Evolutionary conservation across 2,329 filamentous ascomycete genomes (phyloP).

Genomic region (Huntiella savannae): DNA sequence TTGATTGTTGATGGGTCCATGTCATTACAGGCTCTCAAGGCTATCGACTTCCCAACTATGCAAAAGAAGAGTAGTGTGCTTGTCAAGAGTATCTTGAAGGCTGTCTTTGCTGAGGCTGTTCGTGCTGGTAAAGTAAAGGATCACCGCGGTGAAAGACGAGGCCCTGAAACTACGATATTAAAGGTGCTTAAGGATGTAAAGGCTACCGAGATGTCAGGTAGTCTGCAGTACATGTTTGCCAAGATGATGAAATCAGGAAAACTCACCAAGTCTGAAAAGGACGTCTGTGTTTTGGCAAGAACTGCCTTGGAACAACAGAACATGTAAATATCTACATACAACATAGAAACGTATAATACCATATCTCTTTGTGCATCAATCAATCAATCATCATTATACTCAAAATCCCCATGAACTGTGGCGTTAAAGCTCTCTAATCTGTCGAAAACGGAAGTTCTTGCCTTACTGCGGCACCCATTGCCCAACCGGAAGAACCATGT

Average conservation of each 20-base stretch:
- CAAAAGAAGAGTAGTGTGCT: slow-evolving; percentile 61
- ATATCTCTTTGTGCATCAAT: not conserved
- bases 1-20: slow-evolving; percentile 29
- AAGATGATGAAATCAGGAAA: slow-evolving; percentile 45
- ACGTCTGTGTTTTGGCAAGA: slow-evolving; percentile 26
- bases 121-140: slow-evolving; percentile 27
- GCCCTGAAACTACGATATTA: slow-evolving; percentile 33
- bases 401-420: not conserved
- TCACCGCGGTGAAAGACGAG: not conserved
- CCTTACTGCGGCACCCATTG: not conserved
- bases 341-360: not conserved
- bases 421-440: not conserved
- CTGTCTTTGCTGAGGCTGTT: slow-evolving; percentile 46
- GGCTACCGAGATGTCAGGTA: slow-evolving; percentile 49
- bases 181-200: slow-evolving; percentile 47
- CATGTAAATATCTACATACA: slow-evolving; percentile 3
- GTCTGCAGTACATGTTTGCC: slow-evolving; percentile 61
- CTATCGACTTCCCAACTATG: slow-evolving; percentile 60
- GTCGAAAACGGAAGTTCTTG: slow-evolving; percentile 5
- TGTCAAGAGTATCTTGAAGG: slow-evolving; percentile 62
- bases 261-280: slow-evolving; percentile 25
- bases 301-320: slow-evolving; percentile 18
- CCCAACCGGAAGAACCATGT: not conserved
- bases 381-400: not conserved
- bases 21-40: slow-evolving; percentile 36